phyloP scores from a whole-genome alignment of 192 early-diverging fungal species.

The Podila epigama region DNA sequence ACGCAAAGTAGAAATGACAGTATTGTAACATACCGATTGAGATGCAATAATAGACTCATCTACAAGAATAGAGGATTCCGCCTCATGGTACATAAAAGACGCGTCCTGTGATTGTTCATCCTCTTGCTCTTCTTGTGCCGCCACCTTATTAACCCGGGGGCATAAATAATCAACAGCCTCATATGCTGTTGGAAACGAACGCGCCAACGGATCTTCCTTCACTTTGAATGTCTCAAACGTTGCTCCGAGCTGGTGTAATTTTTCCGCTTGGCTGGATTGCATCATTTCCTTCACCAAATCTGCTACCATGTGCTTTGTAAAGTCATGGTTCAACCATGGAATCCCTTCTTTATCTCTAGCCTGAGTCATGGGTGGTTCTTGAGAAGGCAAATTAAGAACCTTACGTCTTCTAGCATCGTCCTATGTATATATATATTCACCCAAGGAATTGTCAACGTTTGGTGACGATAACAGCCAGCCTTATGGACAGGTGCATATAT shows the following conservation, averaged over 20 bases:
- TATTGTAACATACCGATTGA: constrained; percentile 20
- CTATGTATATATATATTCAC: too few relatives aligned
- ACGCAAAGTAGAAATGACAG: constrained; percentile 56
- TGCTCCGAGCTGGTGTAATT: constrained; percentile 13
- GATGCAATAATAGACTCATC: constrained; percentile 39
- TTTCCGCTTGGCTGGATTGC: constrained; percentile 14
- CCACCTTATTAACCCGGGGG: constrained; percentile 1
- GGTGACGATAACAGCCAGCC: too few relatives aligned
- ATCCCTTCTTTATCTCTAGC: constrained; percentile 19
- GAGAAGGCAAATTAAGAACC: constrained; percentile 26
- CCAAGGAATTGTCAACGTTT: too few relatives aligned
- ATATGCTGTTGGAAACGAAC: constrained; percentile 20
- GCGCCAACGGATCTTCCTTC: constrained; percentile 9
- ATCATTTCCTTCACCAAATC: constrained; percentile 30
- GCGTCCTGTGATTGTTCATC: constrained; percentile 1
- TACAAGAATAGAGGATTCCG: constrained; percentile 29
- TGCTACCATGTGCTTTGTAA: constrained; percentile 26
- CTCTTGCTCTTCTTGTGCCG: constrained; percentile 6
- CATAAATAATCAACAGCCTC: constrained; percentile 23
- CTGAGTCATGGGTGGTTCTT: constrained; percentile 38
- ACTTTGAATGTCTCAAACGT: constrained; percentile 14
- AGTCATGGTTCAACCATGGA: constrained; percentile 39
- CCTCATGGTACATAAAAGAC: constrained; percentile 34
- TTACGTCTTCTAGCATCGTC: constrained; percentile 35
- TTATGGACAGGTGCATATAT: not conserved